Evolutionary conservation across 345 rosid genomes (phyloP).

Genomic region (Heritiera littoralis): DNA sequence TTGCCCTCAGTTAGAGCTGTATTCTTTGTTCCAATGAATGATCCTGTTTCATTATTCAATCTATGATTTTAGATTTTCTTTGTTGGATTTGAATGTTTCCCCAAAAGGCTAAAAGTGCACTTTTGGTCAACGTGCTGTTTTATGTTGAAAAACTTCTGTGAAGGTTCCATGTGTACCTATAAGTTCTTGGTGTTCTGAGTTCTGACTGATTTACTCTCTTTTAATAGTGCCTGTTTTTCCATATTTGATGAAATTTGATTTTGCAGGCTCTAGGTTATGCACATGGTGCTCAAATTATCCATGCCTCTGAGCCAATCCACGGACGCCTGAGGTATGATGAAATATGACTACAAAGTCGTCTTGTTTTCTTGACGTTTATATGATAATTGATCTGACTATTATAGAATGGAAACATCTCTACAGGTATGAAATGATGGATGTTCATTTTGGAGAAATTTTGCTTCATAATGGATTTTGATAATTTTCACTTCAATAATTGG

Average conservation of each 20-base stretch:
- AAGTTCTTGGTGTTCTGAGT: not conserved
- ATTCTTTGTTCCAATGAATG: not conserved
- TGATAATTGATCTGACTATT: not conserved
- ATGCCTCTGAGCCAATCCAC: constrained; percentile 91
- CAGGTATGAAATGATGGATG: not conserved
- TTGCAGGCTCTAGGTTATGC: constrained; percentile 90
- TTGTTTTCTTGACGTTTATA: constrained; percentile 1
- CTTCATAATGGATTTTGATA: not conserved
- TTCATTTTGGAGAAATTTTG: not conserved
- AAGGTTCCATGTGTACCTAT: not conserved
- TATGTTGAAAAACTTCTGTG: not conserved
- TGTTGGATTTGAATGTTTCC: not conserved
- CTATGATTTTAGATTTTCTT: constrained; percentile 8
- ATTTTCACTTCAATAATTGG: constrained; percentile 2
- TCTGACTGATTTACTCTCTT: not conserved
- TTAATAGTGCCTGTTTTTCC: not conserved
- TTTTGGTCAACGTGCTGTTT: not conserved
- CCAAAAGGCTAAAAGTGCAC: constrained; percentile 9
- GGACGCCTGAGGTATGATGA: constrained; percentile 83
- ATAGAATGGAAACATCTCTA: not conserved
- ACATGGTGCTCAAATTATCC: constrained; percentile 84
- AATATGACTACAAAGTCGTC: constrained; percentile 20
- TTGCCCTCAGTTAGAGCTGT: not conserved
- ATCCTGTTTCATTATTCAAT: constrained; percentile 5
- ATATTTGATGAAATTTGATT: constrained; percentile 23